Base-by-base conservation (phyloP, 2,329 filamentous ascomycete genomes). In the Erysiphe pulchra region DNA sequence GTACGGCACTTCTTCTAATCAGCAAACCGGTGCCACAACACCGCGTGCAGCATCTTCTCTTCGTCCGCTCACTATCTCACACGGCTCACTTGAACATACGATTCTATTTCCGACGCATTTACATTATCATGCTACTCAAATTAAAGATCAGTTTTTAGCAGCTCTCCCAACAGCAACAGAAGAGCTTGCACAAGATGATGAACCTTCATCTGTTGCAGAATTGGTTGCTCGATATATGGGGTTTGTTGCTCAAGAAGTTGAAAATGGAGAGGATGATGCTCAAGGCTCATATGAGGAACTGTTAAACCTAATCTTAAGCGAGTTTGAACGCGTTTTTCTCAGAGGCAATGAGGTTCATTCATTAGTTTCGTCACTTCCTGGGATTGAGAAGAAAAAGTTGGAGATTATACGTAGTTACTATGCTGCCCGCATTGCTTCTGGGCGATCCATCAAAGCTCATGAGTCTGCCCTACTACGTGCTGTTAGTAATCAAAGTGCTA, bases 281-380 rank as follows among this genome's bases (percentile, higher is more conserved):
- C 80, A 85, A 52, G 85, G 84, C 51, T 87, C 83, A 41, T 93
- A 90, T 60, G 76, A 86, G 59, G 85, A 94, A 60, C 83, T 95
- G 47, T 70, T 98, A 53, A 92, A 92, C 66, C 72, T 94, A 50
- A 72, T 92, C 46, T 67, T 95, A 46, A 92, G 90, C 63, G 90
- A 98, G 64, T 98, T 98, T 55, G 90, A 98, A 71, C 77, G 90
- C 42, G 83, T 78, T 46, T 95, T 92, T 63, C 77, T 98, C 57
- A 76, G 80, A 46, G 90, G 90, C 51, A 98, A 98, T 57, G 92
- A 98, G 60, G 85, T 92, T 43, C 92, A 98, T 64, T 85, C 86
- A 24, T 65, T 98, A 50, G 85, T 80, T 40, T 81, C 84, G 33
- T 71, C 72, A 9, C 70, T 98, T 12, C 86, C 90, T 1, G 90